Percentiles rank a stretch among this genome's conserved stretches.
Evolutionary conservation across 768 basidiomycete genomes (phyloP).

Genomic region (Wakefieldia striispora): DNA sequence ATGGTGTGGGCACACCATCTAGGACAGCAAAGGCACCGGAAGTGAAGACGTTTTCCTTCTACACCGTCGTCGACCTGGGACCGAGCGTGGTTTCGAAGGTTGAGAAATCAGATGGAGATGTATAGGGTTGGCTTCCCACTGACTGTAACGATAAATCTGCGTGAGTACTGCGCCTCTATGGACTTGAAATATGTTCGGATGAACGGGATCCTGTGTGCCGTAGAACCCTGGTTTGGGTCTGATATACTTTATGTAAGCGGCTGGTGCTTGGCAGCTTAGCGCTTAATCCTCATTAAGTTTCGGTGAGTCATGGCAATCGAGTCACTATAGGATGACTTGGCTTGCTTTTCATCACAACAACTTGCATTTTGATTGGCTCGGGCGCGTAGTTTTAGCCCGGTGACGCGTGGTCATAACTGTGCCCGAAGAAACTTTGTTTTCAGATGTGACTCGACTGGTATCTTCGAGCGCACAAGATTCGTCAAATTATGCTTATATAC

Average conservation of each 20-base stretch:
- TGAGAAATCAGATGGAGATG: conserved; percentile 34
- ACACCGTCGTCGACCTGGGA: conserved; percentile 80
- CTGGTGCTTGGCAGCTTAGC: no score
- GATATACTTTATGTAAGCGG: no score
- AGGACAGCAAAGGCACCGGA: conserved; percentile 57
- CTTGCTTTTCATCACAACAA: no score
- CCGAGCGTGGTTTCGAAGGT: conserved; percentile 61
- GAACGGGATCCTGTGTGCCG: no score
- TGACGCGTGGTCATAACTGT: no score
- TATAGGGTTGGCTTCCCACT: conserved; percentile 10
- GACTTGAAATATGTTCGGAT: no score
- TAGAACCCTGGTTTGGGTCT: no score
- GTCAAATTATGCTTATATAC: conserved; percentile 2
- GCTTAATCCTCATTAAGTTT: no score
- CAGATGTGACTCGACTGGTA: conserved; percentile 2
- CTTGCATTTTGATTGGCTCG: no score
- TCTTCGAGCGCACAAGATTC: neutral
- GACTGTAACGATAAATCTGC: neutral
- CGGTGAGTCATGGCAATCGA: neutral
- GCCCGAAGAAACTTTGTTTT: neutral
- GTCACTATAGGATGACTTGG: no score
- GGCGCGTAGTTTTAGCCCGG: no score
- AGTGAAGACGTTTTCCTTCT: conserved; percentile 88
- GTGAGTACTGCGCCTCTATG: neutral
- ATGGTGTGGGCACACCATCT: conserved; percentile 47